These are phyloP conservation scores for Camellia granthamiana DNA, from an alignment of 148 eudicot species.

Conservation along the genomic window DNA sequence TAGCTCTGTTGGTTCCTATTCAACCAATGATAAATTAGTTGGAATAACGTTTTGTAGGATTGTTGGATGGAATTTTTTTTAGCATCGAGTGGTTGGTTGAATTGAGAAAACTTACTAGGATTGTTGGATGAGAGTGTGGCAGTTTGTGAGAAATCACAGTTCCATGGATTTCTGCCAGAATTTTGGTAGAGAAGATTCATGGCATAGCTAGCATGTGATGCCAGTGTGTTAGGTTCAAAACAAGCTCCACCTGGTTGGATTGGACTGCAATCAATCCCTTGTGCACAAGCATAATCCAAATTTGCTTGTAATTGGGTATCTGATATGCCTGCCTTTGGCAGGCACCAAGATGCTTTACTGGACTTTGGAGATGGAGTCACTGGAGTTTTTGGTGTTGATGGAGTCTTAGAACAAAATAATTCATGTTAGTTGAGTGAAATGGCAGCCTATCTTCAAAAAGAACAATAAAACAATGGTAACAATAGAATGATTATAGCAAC, in stretches of 20 bases:
- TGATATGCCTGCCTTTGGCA: conserved; percentile 18
- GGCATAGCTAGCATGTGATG: conserved; percentile 20
- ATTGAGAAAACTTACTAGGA: conserved; percentile 19
- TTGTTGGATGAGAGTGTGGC: conserved; percentile 10
- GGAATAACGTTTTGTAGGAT: too few relatives aligned
- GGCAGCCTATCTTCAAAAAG: neutral
- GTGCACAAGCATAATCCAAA: conserved; percentile 22
- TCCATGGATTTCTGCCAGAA: conserved; percentile 14
- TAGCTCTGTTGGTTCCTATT: too few relatives aligned
- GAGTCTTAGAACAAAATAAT: conserved; percentile 17
- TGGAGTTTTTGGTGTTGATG: conserved; percentile 21
- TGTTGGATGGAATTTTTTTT: too few relatives aligned
- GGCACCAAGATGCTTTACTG: conserved; percentile 18
- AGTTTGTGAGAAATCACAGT: conserved; percentile 23
- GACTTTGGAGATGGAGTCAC: conserved; percentile 20
- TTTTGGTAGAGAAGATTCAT: conserved; percentile 26
- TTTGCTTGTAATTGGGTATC: conserved; percentile 20
- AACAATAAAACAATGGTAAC: too few relatives aligned
- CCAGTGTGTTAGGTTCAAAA: conserved; percentile 22
- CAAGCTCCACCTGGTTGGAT: conserved; percentile 21
- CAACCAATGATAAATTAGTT: too few relatives aligned
- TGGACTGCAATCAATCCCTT: conserved; percentile 24
- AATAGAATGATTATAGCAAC: too few relatives aligned
- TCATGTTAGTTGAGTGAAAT: neutral
- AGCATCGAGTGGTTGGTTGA: too few relatives aligned